Base-by-base conservation (phyloP, 2,329 filamentous ascomycete species). In the Xylaria sp. region DNA sequence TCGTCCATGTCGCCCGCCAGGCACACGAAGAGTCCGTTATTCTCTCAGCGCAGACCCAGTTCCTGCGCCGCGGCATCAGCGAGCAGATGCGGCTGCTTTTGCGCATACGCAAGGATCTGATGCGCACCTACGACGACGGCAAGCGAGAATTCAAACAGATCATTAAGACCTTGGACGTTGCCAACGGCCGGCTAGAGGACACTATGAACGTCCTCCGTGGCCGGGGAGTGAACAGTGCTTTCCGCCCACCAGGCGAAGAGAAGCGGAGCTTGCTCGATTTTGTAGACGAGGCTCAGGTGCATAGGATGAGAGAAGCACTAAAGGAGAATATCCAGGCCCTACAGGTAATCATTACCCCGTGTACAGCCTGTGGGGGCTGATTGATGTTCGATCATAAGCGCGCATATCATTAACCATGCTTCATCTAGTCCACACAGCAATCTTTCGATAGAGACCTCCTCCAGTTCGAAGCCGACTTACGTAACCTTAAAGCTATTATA, bases 1-100 rank as follows among this genome's bases (percentile, higher is more conserved):
- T 97, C 63, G 91, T 96, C 50, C 93, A 88, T 22, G 84, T 87
- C 15, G 93, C 94, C 4, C 90, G 93, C 38, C 82, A 85, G 36
- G 87, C 92, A 38, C 85, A 97, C 70, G 92, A 97, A 76, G 91
- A 96, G 72, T 90, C 90, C 54, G 90, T 93, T 60, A 84, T 94
- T 10, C 85, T 96, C 3, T 86, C 86, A 25, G 89, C 92, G 7
- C 86, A 91, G 73, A 88, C 89, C 0, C 84, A 82, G n/a, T 93
- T 93, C 75, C 79, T 94, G 6, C 86, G 85, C 57, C 83, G 82
- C 10, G 88, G 88, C 45, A 87, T 93, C 64, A 81, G 78, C 38
- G 84, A 87, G 27, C 86, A 90, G 77, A 76, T 83, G 17, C 80
- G 79, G 47, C 77, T 90, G 22, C 80, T 91, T 31, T 77, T 80